Percentiles rank a stretch among this genome's conserved stretches.
These are phyloP conservation scores for Claviceps purpurea DNA, from an alignment of 2,329 filamentous ascomycete genomes.

Conservation along the genomic window DNA sequence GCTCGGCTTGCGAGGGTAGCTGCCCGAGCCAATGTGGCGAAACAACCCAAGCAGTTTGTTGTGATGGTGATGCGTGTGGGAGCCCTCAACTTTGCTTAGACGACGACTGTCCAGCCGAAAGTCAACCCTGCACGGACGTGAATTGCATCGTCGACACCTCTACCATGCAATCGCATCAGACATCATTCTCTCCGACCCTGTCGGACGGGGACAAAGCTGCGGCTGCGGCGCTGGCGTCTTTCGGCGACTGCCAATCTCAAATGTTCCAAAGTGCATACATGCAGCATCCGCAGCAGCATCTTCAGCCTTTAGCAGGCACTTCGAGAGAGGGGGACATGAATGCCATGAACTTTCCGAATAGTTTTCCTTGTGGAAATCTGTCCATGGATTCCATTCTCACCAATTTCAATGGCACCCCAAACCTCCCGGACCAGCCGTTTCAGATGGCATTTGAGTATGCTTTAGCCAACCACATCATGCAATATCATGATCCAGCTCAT, in stretches of 20 bases:
- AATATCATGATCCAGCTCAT: slow-evolving; percentile 16
- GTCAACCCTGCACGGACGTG: slow-evolving; percentile 21
- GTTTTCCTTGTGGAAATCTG: slow-evolving; percentile 11
- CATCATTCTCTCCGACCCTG: slow-evolving; percentile 2
- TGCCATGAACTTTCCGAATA: slow-evolving; percentile 7
- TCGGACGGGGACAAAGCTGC: slow-evolving; percentile 15
- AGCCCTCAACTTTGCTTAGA: slow-evolving; percentile 13
- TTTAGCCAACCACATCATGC: slow-evolving; percentile 17
- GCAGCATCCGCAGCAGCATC: slow-evolving; percentile 5
- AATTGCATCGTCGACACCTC: slow-evolving; percentile 18
- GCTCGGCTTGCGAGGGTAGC: slow-evolving; percentile 20
- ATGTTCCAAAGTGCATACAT: slow-evolving; percentile 6
- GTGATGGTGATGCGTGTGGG: slow-evolving; percentile 22
- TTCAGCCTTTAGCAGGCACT: not conserved
- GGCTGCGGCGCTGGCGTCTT: slow-evolving; percentile 18
- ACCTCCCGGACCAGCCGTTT: slow-evolving; percentile 8
- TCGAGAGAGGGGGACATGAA: slow-evolving; percentile 3
- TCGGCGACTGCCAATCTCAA: slow-evolving; percentile 12
- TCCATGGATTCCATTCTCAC: slow-evolving; percentile 9
- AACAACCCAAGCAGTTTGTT: slow-evolving; percentile 19
- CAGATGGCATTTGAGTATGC: slow-evolving; percentile 12
- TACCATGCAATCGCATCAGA: not conserved
- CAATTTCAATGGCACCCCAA: slow-evolving; percentile 3
- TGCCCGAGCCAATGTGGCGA: slow-evolving; percentile 24
- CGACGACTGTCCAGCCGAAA: slow-evolving; percentile 23